Evolutionary conservation across 208 protist genomes (phyloP), one percentile per base, ranked within the genome.

Genomic region (Trypanosoma melophagium): DNA sequence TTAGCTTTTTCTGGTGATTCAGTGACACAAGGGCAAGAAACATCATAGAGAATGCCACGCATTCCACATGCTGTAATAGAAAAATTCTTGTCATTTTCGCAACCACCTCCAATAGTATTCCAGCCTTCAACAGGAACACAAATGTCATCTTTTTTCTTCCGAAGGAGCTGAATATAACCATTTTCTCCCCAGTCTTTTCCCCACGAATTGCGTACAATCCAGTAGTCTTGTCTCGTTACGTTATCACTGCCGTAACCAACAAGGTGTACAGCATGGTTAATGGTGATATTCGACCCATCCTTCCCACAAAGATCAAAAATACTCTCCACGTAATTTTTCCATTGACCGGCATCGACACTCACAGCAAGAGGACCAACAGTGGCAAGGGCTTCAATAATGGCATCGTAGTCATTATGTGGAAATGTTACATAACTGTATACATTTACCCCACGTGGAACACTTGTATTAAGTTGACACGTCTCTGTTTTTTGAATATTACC

Each of bases 201-300:
- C 87, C 90, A 97, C 2, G 85, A 93, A 71, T 97, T 97, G 53
- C 92, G 90, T 31, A 97, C 81, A 42, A 97, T 87, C 90, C 90
- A 97, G 77, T 97, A 96, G 58, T 89, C 77, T 61, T 68, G 75
- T 0, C 70, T 52, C 17, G 58, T 56, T 55, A 73, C 60, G 24
- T 79, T 52, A 31, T 90, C 80, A 16, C 74, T 77, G 12, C 92
- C 87, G 61, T 94, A 96, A n/a, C 92, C 92, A 10, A 96, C 84
- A 3, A 96, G 76, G 45, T 91, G 78, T 28, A 97, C 92, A 21
- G 83, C 93, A 67, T 97, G 93, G 65, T 97, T 89, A 22, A 79
- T 75, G 0, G 76, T 87, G 56, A 89, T 89, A 62, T 89, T 92
- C 24, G 74, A 16, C 17, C 76, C 62, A 41, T 53, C 28, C 53